Evolutionary conservation across 2,329 filamentous ascomycete species (phyloP), one percentile per base, ranked within the genome.

Genomic region (Cylindrodendrum hubeiense): DNA sequence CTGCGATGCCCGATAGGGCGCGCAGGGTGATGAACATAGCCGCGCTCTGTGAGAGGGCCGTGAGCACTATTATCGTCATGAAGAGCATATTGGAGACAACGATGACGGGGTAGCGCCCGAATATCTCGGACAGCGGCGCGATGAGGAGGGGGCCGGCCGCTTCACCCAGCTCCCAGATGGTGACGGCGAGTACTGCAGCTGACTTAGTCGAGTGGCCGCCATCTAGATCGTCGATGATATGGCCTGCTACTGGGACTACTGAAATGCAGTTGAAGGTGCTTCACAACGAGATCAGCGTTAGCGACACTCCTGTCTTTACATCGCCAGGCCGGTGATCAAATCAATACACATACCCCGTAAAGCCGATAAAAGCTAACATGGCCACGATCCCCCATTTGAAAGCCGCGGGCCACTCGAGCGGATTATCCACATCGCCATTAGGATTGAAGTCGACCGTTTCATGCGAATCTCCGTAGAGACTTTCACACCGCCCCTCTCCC

Each of bases 81-180:
- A 30, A 30, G 28, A 30, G 28, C 76, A 81, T 61, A 71, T 87
- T 89, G 72, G 82, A 83, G 10, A 72, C 75, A 74, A 88, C 85
- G 70, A 89, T 82, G 51, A 90, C 82, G 4, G 82, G 80, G 59
- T 84, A 82, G 1, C 88, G 84, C 33, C 89, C 88, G 67, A 85
- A 84, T 7, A 88, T 78, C 76, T 92, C 90, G 9, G 85, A 89
- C 4, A 91, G 75, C 0, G 90, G 89, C 8, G 88, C 89, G 71
- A 89, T 87, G 33, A 90, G 77, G 2, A 86, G 76, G 1, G 89
- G 89, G 0, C 89, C 89, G 7, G 87, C 85, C 3, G 86, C 86
- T 69, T 90, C 88, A 65, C 91, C 90, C 0, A 92, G 84, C 65
- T 93, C 87, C 83, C 90, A 91, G 63, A 92, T 88, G 0, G 90